Percentiles rank a stretch among this genome's conserved stretches.
phyloP scores from a whole-genome alignment of 139 green algal genomes.

The Volvox reticuliferus region DNA sequence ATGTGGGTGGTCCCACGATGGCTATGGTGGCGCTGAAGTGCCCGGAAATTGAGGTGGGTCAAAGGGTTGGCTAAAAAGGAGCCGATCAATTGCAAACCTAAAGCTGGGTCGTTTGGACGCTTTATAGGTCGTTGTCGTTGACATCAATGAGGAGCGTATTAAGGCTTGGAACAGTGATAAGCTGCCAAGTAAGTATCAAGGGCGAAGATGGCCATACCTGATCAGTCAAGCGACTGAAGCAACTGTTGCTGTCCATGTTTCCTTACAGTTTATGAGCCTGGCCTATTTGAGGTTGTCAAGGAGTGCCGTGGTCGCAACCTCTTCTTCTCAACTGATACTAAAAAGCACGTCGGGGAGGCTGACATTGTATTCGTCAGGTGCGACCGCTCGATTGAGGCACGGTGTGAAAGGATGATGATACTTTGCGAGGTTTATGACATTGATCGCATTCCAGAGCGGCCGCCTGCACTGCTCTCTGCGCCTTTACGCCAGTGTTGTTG shows the following conservation, averaged over 20 bases:
- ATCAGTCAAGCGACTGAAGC: background rate
- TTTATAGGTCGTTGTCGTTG: conserved; percentile 38
- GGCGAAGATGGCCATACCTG: background rate
- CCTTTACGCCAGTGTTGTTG: too few species aligned
- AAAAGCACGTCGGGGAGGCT: conserved; percentile 93
- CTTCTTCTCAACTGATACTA: conserved; percentile 97
- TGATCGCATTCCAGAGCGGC: too few species aligned
- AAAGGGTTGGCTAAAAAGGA: background rate
- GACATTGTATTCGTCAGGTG: conserved; percentile 98
- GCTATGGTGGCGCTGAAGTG: conserved; percentile 96
- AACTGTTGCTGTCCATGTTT: background rate
- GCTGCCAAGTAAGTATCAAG: conserved; percentile 81
- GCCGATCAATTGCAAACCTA: background rate
- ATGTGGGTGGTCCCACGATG: conserved; percentile 94
- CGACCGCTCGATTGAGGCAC: background rate
- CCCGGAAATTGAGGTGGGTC: conserved; percentile 91
- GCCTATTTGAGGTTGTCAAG: conserved; percentile 94
- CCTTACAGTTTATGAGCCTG: conserved; percentile 94
- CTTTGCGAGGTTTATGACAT: background rate
- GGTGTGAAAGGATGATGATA: background rate
- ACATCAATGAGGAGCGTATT: conserved; percentile 65
- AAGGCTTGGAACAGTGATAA: conserved; percentile 96
- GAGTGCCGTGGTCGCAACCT: conserved; percentile 90
- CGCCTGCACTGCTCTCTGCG: too few species aligned
- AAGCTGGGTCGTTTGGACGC: background rate